A percentile compares a stretch with the other conserved stretches of the same genome.
Evolutionary conservation across 2,329 filamentous ascomycete species (phyloP).

Genomic region (Aspergillus sp.): DNA sequence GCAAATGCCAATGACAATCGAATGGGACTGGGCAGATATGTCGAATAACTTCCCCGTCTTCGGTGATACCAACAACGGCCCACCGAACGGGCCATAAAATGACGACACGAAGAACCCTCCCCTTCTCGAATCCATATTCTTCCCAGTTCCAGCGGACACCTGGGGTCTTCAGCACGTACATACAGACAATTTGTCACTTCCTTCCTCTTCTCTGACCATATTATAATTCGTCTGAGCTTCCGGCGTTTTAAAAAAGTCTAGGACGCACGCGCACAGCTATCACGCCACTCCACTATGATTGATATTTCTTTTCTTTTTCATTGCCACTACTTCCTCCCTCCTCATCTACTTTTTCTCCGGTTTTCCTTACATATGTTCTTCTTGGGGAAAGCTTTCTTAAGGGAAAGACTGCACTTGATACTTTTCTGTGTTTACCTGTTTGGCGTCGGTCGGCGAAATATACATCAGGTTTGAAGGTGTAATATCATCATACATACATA

Average conservation of each 20-base stretch:
- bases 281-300: neutral
- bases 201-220: neutral
- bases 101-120: neutral
- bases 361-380: neutral
- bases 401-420: neutral
- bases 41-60: slow-evolving; percentile 41
- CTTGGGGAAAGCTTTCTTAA: neutral
- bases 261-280: neutral
- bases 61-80: slow-evolving; percentile 21
- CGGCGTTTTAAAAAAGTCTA: neutral
- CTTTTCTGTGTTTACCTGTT: neutral
- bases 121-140: neutral
- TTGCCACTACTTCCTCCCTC: neutral
- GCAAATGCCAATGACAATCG: slow-evolving; percentile 92
- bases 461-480: neutral
- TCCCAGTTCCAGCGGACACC: neutral
- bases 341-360: neutral
- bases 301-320: neutral
- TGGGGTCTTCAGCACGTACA: neutral
- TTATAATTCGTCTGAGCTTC: neutral
- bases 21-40: slow-evolving; percentile 75
- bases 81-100: neutral
- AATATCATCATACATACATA: neutral
- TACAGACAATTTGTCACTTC: neutral
- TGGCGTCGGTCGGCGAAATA: neutral